These are phyloP conservation scores for Lachnellula cervina DNA, from an alignment of 2,329 filamentous ascomycete species.

Conservation along the genomic window DNA sequence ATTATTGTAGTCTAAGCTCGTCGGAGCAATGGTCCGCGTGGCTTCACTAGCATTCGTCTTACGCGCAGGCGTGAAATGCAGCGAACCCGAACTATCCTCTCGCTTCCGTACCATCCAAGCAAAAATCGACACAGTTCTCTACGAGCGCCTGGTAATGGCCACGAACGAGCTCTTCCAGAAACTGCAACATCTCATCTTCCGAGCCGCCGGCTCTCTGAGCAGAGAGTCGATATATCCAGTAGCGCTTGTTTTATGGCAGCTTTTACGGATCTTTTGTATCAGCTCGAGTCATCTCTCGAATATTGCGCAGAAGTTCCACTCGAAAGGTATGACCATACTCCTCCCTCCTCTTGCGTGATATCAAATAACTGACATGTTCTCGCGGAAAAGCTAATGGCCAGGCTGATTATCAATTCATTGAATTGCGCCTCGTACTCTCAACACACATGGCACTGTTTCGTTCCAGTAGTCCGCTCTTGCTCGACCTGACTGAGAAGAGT, in stretches of 20 bases:
- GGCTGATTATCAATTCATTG: slow-evolving; percentile 19
- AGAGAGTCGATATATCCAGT: slow-evolving; percentile 25
- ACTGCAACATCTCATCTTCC: slow-evolving; percentile 25
- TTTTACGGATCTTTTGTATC: slow-evolving; percentile 20
- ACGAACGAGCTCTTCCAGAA: slow-evolving; percentile 20
- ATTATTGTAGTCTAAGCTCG: slow-evolving; percentile 13
- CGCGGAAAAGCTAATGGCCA: not conserved
- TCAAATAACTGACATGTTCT: not conserved
- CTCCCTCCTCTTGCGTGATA: not conserved
- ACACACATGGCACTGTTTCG: slow-evolving; percentile 25
- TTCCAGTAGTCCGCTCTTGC: slow-evolving; percentile 22
- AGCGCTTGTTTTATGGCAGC: slow-evolving; percentile 24
- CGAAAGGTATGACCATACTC: slow-evolving; percentile 4
- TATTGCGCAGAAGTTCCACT: slow-evolving; percentile 13
- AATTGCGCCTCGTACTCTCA: slow-evolving; percentile 21
- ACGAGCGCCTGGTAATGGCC: slow-evolving; percentile 19
- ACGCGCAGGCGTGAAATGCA: slow-evolving; percentile 19
- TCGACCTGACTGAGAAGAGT: slow-evolving; percentile 21
- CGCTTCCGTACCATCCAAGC: slow-evolving; percentile 20
- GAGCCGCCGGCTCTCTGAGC: slow-evolving; percentile 19
- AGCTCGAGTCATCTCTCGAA: slow-evolving; percentile 19
- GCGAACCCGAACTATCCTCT: not conserved
- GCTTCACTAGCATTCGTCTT: slow-evolving; percentile 22
- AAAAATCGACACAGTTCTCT: slow-evolving; percentile 26
- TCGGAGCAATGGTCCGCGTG: slow-evolving; percentile 21